Base-by-base conservation (phyloP, 306 rosid genomes). In the Prunus persica region DNA sequence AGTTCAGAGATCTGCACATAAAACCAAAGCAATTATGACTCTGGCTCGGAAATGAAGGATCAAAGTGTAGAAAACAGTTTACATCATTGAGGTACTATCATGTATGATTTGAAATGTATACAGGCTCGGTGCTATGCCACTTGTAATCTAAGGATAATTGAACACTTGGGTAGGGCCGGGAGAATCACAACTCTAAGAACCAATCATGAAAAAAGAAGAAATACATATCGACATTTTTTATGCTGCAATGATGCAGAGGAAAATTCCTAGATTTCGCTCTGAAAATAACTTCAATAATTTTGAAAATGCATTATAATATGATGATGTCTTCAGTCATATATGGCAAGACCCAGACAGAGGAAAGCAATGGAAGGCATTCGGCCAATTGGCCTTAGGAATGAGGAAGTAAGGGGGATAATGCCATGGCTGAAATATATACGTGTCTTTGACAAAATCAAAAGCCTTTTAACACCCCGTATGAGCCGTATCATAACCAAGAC, bases 1-100 rank as follows among this genome's bases (percentile, higher is more conserved):
- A 85, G 82, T 60, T 83, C 78, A 57, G 92, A 84, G 50, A 86
- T 80, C 98, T 94, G 92, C 87, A 85, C 8, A 80, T 16, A 78
- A 74, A 77, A 60, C 60, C 72, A 61, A 50, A 73, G 62, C 25
- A 54, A 66, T 76, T 75, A 77, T 72, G 43, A 69, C 57, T 66
- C 41, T 65, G 58, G 11, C 46, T 60, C 12, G 28, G 80, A 49
- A 77, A 49, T n/a, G 24, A 41, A 65, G 28, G 4, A 65, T 6
- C 51, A 65, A 38, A 13, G 51, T 32, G 32, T 61, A 16, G 24
- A 64, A 8, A 64, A 45, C 32, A 20, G 6, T 46, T 32, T 32
- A 64, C 47, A 62, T 32, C 20, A 62, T 6, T 62, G 20, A 28
- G 6, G 67, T 62, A 62, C 3, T 28, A 28, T 62, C 47, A 65